A percentile compares a stretch with the other conserved stretches of the same genome.
phyloP scores from a whole-genome alignment of 768 basidiomycete species.

The Rubroboletus satanas region DNA sequence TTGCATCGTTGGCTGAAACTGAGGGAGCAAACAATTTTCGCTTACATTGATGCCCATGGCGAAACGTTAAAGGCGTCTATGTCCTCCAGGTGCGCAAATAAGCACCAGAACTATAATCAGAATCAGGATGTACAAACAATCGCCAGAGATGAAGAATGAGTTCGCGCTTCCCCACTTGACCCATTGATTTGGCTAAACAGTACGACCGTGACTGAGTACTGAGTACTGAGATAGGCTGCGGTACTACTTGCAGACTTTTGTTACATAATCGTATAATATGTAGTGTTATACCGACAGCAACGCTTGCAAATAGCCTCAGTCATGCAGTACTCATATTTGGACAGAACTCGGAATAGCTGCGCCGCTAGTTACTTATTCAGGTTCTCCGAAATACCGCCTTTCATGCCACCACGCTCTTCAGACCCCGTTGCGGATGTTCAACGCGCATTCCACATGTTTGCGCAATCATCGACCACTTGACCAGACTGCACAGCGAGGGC shows the following conservation, averaged over 20 bases:
- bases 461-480: slow-evolving; percentile 25
- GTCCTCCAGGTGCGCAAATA: not conserved
- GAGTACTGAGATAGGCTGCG: not conserved
- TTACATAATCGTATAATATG: slow-evolving; percentile 14
- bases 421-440: slow-evolving; percentile 28
- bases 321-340: slow-evolving; percentile 2
- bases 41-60: not conserved
- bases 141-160: not conserved
- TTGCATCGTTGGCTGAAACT: not conserved
- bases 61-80: not conserved
- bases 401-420: slow-evolving; percentile 22
- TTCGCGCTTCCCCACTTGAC: not conserved
- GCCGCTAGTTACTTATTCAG: slow-evolving; percentile 10
- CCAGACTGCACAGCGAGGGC: slow-evolving; percentile 25
- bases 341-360: slow-evolving; percentile 5
- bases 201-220: not conserved
- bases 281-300: not conserved
- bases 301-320: slow-evolving; percentile 1
- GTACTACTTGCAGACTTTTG: not conserved
- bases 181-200: not conserved
- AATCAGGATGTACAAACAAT: not conserved
- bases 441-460: slow-evolving; percentile 34
- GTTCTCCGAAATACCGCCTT: slow-evolving; percentile 14
- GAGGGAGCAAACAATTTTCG: not conserved
- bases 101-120: not conserved